Evolutionary conservation across 495 filamentous ascomycete genomes (phyloP).

Genomic region (Aspergillus bridgeri): DNA sequence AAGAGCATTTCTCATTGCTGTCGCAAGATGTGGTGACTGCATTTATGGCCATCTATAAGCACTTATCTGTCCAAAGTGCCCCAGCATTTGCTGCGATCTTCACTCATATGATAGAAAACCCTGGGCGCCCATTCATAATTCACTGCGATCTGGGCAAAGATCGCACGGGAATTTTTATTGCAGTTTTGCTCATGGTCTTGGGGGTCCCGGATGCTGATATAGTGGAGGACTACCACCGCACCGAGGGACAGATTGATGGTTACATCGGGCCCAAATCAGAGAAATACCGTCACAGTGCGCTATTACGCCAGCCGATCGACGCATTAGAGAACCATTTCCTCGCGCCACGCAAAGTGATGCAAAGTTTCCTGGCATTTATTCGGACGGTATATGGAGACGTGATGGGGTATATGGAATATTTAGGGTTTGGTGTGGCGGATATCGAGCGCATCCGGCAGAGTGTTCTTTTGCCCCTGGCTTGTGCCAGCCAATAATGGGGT

Average conservation of each 20-base stretch:
- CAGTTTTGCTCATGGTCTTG: not conserved
- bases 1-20: not conserved
- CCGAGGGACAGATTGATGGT: not conserved
- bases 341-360: not conserved
- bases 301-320: not conserved
- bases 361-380: not conserved
- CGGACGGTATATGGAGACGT: not conserved
- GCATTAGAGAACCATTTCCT: not conserved
- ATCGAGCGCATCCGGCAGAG: not conserved
- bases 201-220: conserved; percentile 1
- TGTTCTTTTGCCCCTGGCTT: not conserved
- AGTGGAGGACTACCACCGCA: not conserved
- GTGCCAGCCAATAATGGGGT: no score
- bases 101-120: conserved; percentile 1
- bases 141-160: conserved; percentile 5
- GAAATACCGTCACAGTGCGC: not conserved
- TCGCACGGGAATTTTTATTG: conserved; percentile 4
- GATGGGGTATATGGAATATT: not conserved
- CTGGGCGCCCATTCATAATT: not conserved
- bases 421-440: not conserved
- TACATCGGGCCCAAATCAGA: not conserved
- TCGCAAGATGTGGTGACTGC: not conserved
- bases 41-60: not conserved
- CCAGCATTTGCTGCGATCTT: not conserved
- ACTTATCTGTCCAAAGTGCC: not conserved